phyloP scores from a whole-genome alignment of 2,329 filamentous ascomycete species.

The Neoscytalidium dimidiatum region DNA sequence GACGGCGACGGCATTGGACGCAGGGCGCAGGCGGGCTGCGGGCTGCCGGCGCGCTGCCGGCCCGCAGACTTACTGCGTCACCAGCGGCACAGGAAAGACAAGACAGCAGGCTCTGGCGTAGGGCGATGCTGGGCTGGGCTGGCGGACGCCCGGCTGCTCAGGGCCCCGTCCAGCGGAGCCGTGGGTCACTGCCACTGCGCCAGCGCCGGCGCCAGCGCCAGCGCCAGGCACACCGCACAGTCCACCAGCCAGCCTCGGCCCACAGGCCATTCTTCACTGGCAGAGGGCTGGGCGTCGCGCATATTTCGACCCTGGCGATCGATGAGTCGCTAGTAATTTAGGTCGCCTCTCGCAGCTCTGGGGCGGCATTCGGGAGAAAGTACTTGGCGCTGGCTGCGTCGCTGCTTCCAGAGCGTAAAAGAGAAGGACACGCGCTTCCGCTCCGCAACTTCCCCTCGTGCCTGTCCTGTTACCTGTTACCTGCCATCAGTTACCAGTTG shows the following conservation, averaged over 20 bases:
- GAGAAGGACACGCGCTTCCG: neutral
- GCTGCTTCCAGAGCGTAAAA: slow-evolving; percentile 11
- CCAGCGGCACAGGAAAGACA: neutral
- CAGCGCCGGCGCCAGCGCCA: neutral
- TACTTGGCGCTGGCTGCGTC: slow-evolving; percentile 14
- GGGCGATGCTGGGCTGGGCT: neutral
- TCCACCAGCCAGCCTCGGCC: slow-evolving; percentile 13
- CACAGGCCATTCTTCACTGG: neutral
- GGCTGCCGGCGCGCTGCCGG: neutral
- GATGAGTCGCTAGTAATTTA: slow-evolving; percentile 10
- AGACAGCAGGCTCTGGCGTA: neutral
- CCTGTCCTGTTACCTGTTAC: no score
- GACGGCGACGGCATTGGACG: no score
- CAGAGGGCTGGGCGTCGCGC: slow-evolving; percentile 1
- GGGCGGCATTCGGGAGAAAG: neutral
- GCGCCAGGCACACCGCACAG: no score
- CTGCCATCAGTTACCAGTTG: no score
- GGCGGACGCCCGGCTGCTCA: neutral
- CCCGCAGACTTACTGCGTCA: neutral
- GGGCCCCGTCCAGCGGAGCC: neutral
- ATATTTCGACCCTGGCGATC: slow-evolving; percentile 3
- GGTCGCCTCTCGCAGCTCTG: neutral
- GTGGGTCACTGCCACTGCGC: neutral
- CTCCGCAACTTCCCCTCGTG: neutral
- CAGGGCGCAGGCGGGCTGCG: neutral